phyloP scores from a whole-genome alignment of 169 alveolate genomes.

The Eimeria maxima region DNA sequence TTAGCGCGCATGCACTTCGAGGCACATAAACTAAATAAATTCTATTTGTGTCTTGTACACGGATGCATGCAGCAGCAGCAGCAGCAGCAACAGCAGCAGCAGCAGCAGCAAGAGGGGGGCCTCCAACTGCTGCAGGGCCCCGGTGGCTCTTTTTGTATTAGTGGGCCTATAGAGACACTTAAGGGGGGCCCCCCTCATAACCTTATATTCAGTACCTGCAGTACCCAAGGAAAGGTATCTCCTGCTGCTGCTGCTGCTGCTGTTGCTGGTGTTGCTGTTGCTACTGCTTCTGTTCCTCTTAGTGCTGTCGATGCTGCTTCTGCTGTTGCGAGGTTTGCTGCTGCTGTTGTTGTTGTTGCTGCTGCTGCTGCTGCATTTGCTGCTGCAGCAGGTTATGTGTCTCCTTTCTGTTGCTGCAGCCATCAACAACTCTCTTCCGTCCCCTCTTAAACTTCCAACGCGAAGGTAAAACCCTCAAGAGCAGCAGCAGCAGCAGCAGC shows the following conservation, averaged over 20 bases:
- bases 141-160: neutral
- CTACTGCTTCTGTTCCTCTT: too few relatives aligned
- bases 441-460: slow-evolving; percentile 1
- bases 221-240: neutral
- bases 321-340: too few relatives aligned
- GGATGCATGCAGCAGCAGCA: too few relatives aligned
- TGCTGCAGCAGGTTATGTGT: neutral
- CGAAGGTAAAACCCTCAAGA: neutral
- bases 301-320: too few relatives aligned
- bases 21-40: slow-evolving; percentile 2
- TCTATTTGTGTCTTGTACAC: slow-evolving; percentile 27
- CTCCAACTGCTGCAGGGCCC: slow-evolving; percentile 32
- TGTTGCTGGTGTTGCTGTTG: slow-evolving; percentile 12
- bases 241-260: slow-evolving; percentile 19
- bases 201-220: neutral
- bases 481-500: slow-evolving; percentile 4
- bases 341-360: too few relatives aligned
- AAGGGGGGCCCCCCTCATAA: neutral
- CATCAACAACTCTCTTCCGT: neutral
- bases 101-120: neutral
- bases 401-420: neutral
- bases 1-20: slow-evolving; percentile 18
- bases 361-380: too few relatives aligned
- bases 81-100: too few relatives aligned
- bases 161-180: slow-evolving; percentile 2